These are phyloP conservation scores for Phytophthora gonapodyides DNA, from an alignment of 352 stramenopile genomes.

Conservation along the genomic window DNA sequence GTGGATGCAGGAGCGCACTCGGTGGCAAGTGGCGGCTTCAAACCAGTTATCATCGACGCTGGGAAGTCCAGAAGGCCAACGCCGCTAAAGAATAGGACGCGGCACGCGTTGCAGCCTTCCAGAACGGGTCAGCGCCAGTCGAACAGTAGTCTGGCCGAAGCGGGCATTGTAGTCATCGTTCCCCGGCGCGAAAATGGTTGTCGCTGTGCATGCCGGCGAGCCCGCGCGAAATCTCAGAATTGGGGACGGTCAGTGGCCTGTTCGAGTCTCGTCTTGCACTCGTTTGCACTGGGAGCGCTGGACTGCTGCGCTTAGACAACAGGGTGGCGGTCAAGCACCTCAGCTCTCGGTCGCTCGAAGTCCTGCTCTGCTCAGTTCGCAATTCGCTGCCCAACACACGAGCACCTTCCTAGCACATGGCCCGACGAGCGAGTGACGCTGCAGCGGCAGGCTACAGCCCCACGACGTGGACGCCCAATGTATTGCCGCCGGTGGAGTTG, in stretches of 20 bases:
- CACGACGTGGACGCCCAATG: constrained; percentile 36
- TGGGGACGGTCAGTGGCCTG: not conserved
- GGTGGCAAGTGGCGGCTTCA: constrained; percentile 29
- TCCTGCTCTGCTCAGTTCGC: constrained; percentile 19
- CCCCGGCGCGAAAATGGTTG: not conserved
- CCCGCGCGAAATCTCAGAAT: not conserved
- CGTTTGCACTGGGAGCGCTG: no score
- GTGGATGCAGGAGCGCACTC: constrained; percentile 5
- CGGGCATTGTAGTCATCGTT: no score
- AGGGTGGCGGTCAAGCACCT: constrained; percentile 7
- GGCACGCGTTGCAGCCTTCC: constrained; percentile 1
- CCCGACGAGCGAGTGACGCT: constrained; percentile 15
- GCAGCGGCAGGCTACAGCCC: constrained; percentile 17
- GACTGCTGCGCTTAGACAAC: constrained; percentile 18
- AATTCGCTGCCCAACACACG: constrained; percentile 23
- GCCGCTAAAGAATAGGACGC: constrained; percentile 13
- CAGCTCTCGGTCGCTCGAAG: not conserved
- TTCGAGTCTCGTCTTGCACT: no score
- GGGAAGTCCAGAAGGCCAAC: constrained; percentile 29
- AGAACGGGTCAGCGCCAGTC: constrained; percentile 23
- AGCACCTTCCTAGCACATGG: constrained; percentile 7
- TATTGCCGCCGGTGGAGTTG: constrained; percentile 25
- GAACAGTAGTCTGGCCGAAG: no score
- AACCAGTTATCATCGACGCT: constrained; percentile 3
- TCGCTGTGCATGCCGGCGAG: not conserved